Percentiles rank a stretch among this genome's conserved stretches.
Evolutionary conservation across 2,329 filamentous ascomycete genomes (phyloP).

Genomic region (Colletotrichum navitas): DNA sequence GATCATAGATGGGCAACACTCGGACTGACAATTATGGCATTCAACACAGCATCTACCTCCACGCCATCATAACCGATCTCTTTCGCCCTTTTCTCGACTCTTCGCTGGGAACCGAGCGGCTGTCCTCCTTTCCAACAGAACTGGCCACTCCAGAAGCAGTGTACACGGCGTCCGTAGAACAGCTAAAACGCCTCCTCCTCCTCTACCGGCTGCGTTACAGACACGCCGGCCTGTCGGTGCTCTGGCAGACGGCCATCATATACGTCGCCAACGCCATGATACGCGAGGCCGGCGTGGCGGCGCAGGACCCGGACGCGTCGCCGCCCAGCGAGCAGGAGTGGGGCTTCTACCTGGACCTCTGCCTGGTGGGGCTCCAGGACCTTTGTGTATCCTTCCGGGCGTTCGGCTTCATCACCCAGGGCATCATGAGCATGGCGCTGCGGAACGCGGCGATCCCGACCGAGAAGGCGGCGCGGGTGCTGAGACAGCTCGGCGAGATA

Average conservation of each 20-base stretch:
- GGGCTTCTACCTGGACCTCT: slow-evolving; percentile 5
- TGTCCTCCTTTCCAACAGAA: neutral
- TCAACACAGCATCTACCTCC: slow-evolving; percentile 28
- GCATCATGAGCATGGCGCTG: slow-evolving; percentile 22
- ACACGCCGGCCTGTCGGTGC: slow-evolving; percentile 1
- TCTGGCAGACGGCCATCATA: slow-evolving; percentile 26
- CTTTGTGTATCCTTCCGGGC: slow-evolving; percentile 1
- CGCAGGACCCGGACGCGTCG: neutral
- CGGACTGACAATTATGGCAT: neutral
- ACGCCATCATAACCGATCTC: slow-evolving; percentile 20
- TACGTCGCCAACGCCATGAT: slow-evolving; percentile 31
- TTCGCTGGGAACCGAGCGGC: neutral
- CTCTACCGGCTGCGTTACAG: slow-evolving; percentile 4
- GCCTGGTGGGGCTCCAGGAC: neutral
- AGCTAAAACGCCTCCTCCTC: slow-evolving; percentile 29
- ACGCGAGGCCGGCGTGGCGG: neutral
- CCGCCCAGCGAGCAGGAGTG: neutral
- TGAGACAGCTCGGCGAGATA: neutral
- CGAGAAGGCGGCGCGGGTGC: neutral
- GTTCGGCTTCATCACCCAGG: slow-evolving; percentile 12
- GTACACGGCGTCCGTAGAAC: slow-evolving; percentile 13
- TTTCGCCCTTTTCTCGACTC: slow-evolving; percentile 20
- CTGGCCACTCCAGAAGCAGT: slow-evolving; percentile 20
- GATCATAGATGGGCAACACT: too few relatives aligned
- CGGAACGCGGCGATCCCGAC: slow-evolving; percentile 8